Conservation (phyloP, 2,329 filamentous ascomycete species). For the Colletotrichum tamarilloi region DNA sequence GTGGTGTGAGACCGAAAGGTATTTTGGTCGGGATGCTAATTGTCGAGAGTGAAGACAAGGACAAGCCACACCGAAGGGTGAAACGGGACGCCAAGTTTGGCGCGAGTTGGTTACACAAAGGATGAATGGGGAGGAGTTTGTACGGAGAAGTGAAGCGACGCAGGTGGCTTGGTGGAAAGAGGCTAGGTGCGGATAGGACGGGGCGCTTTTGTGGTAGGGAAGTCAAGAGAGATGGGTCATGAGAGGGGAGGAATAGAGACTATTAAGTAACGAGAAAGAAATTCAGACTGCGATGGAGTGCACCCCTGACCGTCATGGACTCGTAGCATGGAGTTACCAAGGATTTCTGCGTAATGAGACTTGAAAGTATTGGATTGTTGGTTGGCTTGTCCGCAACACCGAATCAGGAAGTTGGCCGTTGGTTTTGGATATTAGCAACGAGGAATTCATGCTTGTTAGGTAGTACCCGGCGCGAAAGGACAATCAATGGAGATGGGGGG, state of each 20-base stretch:
- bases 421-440: background rate
- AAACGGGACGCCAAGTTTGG: constrained; percentile 8
- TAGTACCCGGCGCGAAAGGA: constrained; percentile 1
- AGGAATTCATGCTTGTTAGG: background rate
- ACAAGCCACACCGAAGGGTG: constrained; percentile 26
- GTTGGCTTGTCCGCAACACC: background rate
- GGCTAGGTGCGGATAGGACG: background rate
- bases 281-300: background rate
- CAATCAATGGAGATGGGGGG: background rate
- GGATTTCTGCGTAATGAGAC: background rate
- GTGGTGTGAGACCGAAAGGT: too few relatives aligned
- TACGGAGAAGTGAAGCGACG: background rate
- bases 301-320: background rate
- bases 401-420: background rate
- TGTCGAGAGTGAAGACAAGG: background rate
- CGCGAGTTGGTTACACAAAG: background rate
- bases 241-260: background rate
- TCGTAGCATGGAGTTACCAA: background rate
- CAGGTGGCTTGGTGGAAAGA: background rate
- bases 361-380: background rate
- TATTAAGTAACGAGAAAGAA: background rate
- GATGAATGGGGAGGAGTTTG: background rate
- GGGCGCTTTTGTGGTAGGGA: background rate
- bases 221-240: too few relatives aligned
- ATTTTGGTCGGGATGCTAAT: too few relatives aligned